phyloP scores from a whole-genome alignment of 768 basidiomycete genomes.

The Collybia mongolica region DNA sequence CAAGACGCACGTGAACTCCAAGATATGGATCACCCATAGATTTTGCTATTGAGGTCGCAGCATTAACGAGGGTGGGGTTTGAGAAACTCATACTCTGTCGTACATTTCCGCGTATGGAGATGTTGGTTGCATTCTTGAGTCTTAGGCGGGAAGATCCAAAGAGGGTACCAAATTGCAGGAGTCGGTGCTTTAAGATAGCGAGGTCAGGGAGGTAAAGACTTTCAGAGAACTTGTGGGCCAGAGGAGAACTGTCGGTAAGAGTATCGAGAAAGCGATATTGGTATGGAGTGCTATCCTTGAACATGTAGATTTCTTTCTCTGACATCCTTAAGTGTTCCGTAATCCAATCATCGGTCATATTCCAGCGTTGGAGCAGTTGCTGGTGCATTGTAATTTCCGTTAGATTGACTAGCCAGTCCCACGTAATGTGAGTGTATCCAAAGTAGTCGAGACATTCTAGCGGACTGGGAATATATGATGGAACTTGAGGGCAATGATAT shows the following conservation, averaged over 20 bases:
- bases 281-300: conserved; percentile 60
- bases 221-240: conserved; percentile 38
- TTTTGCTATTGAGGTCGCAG: conserved; percentile 42
- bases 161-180: conserved; percentile 71
- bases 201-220: conserved; percentile 43
- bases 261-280: conserved; percentile 64
- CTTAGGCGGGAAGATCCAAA: conserved; percentile 75
- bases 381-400: conserved; percentile 33
- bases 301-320: conserved; percentile 35
- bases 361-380: conserved; percentile 46
- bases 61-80: conserved; percentile 43
- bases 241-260: conserved; percentile 17
- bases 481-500: conserved; percentile 45
- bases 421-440: conserved; percentile 62
- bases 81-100: conserved; percentile 57
- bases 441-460: conserved; percentile 62
- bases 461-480: conserved; percentile 32
- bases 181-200: conserved; percentile 37
- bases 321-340: conserved; percentile 34
- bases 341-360: conserved; percentile 51
- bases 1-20: conserved; percentile 66
- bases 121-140: conserved; percentile 38
- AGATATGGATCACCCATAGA: conserved; percentile 49
- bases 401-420: conserved; percentile 70
- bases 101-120: conserved; percentile 41